A percentile compares a stretch with the other conserved stretches of the same genome.
Conservation (phyloP, 1,139 yeast species). For the Pichia sp. region DNA sequence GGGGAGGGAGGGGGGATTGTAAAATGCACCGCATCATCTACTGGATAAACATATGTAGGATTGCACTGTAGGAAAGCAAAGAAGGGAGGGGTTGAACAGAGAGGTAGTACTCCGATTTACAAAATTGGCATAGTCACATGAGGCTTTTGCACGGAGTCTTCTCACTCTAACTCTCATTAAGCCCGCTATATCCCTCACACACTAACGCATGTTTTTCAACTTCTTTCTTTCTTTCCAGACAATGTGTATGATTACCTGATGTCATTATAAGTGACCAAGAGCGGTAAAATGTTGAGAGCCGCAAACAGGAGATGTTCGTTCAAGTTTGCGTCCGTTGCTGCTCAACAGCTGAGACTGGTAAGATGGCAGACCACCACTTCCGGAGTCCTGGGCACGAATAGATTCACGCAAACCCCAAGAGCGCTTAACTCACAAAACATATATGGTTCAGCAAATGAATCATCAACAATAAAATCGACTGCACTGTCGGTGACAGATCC, state of each 20-base stretch:
- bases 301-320: not conserved
- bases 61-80: no score
- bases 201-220: not conserved
- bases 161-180: not conserved
- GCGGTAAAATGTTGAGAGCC: not conserved
- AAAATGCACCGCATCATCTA: no score
- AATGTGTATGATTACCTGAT: no score
- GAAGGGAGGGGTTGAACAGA: not conserved
- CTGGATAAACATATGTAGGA: no score
- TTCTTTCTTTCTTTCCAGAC: not conserved
- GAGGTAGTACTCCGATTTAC: not conserved
- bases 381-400: conserved; percentile 9
- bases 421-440: not conserved
- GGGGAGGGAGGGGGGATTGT: no score
- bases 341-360: not conserved
- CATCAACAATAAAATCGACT: not conserved
- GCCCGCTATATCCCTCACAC: not conserved
- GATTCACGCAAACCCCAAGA: not conserved
- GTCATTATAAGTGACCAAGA: not conserved
- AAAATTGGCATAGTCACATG: not conserved
- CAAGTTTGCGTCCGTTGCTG: not conserved
- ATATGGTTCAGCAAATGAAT: not conserved
- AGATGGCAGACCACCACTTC: conserved; percentile 5
- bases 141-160: not conserved
- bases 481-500: conserved; percentile 60